Percentiles rank a stretch among this genome's conserved stretches.
phyloP scores from a whole-genome alignment of 441 rosid species.

The Corymbia calophylla region DNA sequence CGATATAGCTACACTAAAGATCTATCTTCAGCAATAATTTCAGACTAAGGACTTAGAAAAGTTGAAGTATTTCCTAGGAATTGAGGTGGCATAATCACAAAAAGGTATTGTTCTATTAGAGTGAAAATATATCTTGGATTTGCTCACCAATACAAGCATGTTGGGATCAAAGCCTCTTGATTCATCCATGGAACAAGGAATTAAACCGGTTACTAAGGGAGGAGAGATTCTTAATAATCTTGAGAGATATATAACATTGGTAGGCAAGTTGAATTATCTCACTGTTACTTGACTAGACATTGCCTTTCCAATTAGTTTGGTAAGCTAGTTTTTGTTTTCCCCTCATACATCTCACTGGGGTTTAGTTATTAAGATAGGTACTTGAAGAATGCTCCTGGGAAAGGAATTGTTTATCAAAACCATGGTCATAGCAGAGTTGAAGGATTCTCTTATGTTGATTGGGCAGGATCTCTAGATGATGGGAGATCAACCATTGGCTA shows the following conservation, averaged over 20 bases:
- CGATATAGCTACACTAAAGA: not conserved
- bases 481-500: not conserved
- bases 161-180: not conserved
- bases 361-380: not conserved
- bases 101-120: not conserved
- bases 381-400: not conserved
- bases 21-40: not conserved
- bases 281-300: not conserved
- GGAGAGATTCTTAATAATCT: not conserved
- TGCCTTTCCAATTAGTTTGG: not conserved
- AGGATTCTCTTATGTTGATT: not conserved
- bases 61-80: no score
- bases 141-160: not conserved
- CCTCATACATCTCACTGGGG: not conserved
- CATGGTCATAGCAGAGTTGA: not conserved
- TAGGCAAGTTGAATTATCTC: not conserved
- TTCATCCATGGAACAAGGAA: not conserved
- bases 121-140: not conserved
- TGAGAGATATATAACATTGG: not conserved
- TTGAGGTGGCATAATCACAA: not conserved
- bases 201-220: not conserved
- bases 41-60: not conserved
- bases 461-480: not conserved
- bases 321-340: not conserved
- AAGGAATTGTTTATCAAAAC: not conserved